Evolutionary conservation across 1,284 basidiomycete genomes (phyloP).

Genomic region (Apiotrichum montevideense): DNA sequence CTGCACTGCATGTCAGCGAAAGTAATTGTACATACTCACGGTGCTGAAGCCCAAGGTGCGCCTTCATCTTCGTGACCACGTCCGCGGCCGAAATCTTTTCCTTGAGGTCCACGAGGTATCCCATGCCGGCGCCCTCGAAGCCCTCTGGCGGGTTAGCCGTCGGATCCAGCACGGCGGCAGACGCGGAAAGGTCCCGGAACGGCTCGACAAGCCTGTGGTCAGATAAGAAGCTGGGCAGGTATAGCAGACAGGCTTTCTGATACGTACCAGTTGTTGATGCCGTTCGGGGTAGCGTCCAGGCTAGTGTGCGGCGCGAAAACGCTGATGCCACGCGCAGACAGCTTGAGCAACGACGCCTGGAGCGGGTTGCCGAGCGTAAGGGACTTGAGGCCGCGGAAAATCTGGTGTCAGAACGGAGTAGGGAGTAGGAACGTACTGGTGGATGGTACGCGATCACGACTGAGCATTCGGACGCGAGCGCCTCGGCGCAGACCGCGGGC

Average conservation of each 20-base stretch:
- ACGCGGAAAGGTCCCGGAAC: constrained; percentile 22
- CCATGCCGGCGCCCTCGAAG: constrained; percentile 55
- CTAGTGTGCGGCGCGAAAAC: constrained; percentile 84
- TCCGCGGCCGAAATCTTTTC: constrained; percentile 48
- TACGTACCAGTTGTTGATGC: constrained; percentile 70
- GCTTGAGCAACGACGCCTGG: constrained; percentile 70
- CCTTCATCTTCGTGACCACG: constrained; percentile 62
- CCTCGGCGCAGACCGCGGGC: constrained; percentile 67
- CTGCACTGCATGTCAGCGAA: constrained; percentile 60
- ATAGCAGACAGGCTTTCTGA: too few relatives aligned
- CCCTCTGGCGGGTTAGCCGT: constrained; percentile 25
- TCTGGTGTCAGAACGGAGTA: constrained; percentile 31
- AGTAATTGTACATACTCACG: constrained; percentile 50
- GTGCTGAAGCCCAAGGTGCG: constrained; percentile 58
- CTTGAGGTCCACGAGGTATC: constrained; percentile 59
- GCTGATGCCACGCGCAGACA: constrained; percentile 73
- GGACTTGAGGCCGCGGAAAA: constrained; percentile 74
- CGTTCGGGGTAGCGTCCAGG: constrained; percentile 71
- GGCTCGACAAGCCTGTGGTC: constrained; percentile 37
- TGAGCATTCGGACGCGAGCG: constrained; percentile 58
- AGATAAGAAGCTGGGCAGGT: constrained; percentile 30
- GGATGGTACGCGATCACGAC: constrained; percentile 80
- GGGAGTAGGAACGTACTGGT: constrained; percentile 44
- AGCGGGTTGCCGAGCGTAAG: constrained; percentile 72
- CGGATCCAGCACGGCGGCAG: constrained; percentile 23